These are phyloP conservation scores for Bacidia rubella DNA, from an alignment of 495 filamentous ascomycete genomes.

Conservation along the genomic window DNA sequence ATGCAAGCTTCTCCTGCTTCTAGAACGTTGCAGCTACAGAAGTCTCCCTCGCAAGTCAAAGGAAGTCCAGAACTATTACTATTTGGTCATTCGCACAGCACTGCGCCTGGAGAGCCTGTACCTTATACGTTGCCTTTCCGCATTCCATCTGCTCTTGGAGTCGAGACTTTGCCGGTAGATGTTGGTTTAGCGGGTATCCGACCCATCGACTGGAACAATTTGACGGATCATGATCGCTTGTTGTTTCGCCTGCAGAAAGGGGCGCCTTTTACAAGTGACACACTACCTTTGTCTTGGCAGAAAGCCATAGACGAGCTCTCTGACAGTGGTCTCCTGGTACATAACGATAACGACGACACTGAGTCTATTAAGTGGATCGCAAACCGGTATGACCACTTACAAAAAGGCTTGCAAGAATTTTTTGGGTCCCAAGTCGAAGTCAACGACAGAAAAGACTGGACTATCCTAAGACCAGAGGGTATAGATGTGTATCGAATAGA, in stretches of 20 bases:
- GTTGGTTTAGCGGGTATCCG: too few relatives aligned
- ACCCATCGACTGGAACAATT: background rate
- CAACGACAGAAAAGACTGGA: conserved; percentile 3
- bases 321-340: conserved; percentile 2
- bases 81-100: too few relatives aligned
- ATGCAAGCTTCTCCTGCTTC: background rate
- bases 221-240: conserved; percentile 4
- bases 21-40: background rate
- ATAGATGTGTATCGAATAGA: conserved; percentile 9
- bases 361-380: conserved; percentile 2
- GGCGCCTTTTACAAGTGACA: background rate
- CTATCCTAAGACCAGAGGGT: background rate
- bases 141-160: too few relatives aligned
- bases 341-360: conserved; percentile 1
- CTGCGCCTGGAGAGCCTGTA: too few relatives aligned
- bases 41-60: conserved; percentile 1
- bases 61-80: background rate
- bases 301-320: conserved; percentile 1
- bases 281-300: conserved; percentile 6
- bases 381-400: conserved; percentile 8
- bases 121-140: too few relatives aligned
- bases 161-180: too few relatives aligned
- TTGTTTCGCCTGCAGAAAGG: conserved; percentile 7
- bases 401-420: background rate
- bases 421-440: conserved; percentile 2